phyloP scores from a whole-genome alignment of 1,284 basidiomycete species.

The Psilocybe mexicana region DNA sequence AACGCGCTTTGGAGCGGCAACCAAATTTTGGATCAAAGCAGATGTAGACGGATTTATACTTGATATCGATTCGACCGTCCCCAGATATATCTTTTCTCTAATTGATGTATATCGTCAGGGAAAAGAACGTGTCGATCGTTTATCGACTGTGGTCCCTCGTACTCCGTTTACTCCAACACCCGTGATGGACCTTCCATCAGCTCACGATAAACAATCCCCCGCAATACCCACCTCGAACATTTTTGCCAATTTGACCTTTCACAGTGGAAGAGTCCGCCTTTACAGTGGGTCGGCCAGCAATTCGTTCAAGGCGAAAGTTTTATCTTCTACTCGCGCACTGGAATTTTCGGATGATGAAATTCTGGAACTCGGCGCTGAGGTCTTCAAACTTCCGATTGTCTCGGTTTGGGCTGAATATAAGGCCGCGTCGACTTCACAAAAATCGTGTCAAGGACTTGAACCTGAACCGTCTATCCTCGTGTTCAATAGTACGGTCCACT shows the following conservation, averaged over 20 bases:
- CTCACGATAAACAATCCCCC: constrained; percentile 34
- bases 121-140: constrained; percentile 70
- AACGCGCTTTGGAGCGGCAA: constrained; percentile 47
- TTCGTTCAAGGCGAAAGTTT: constrained; percentile 36
- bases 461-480: constrained; percentile 59
- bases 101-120: constrained; percentile 86
- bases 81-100: constrained; percentile 77
- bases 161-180: constrained; percentile 32
- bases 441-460: constrained; percentile 29
- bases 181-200: constrained; percentile 20
- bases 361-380: constrained; percentile 54
- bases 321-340: constrained; percentile 34
- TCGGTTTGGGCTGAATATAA: constrained; percentile 86
- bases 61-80: constrained; percentile 81
- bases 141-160: constrained; percentile 53
- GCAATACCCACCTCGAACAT: constrained; percentile 58
- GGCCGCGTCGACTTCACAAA: constrained; percentile 48
- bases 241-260: constrained; percentile 76
- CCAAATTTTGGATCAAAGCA: constrained; percentile 68
- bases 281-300: constrained; percentile 48
- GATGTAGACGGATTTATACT: constrained; percentile 86
- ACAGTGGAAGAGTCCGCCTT: constrained; percentile 77
- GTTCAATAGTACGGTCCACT: constrained; percentile 82
- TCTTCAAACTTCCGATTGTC: constrained; percentile 76
- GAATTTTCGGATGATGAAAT: constrained; percentile 51